Conservation (phyloP, 2,329 filamentous ascomycete genomes). For the Monilinia aucupariae region DNA sequence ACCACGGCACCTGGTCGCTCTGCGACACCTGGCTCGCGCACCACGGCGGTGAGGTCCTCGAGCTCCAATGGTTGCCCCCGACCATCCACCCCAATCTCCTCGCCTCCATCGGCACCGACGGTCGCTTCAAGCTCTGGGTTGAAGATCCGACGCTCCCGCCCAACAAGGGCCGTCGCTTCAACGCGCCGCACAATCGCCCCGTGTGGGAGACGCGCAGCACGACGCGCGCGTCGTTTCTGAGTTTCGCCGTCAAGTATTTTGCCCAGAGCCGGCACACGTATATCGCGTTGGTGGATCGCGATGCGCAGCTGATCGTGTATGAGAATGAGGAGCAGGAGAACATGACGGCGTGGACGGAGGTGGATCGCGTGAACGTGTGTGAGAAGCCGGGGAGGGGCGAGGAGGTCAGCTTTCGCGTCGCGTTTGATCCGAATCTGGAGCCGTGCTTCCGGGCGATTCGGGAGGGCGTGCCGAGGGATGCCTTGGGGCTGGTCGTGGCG, state of each 20-base stretch:
- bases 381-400: slow-evolving; percentile 69
- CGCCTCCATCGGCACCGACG: slow-evolving; percentile 83
- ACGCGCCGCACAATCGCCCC: slow-evolving; percentile 60
- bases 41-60: slow-evolving; percentile 80
- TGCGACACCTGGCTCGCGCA: slow-evolving; percentile 88
- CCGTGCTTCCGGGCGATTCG: slow-evolving; percentile 71
- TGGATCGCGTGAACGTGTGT: slow-evolving; percentile 74
- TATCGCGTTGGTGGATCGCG: slow-evolving; percentile 76
- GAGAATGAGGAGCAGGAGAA: slow-evolving; percentile 83
- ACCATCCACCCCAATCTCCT: slow-evolving; percentile 81
- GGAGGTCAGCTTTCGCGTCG: slow-evolving; percentile 79
- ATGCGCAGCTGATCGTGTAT: slow-evolving; percentile 72
- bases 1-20: slow-evolving; percentile 69
- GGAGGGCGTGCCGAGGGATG: slow-evolving; percentile 75
- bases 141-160: slow-evolving; percentile 79
- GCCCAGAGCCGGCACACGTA: slow-evolving; percentile 76
- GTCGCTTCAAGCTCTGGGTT: slow-evolving; percentile 86
- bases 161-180: slow-evolving; percentile 73
- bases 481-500: slow-evolving; percentile 76
- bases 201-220: slow-evolving; percentile 36
- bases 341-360: slow-evolving; percentile 65
- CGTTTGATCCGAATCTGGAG: slow-evolving; percentile 82
- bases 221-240: slow-evolving; percentile 52
- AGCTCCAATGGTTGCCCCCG: slow-evolving; percentile 91
- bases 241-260: slow-evolving; percentile 78